These are phyloP conservation scores for Physocladia obscura DNA, from an alignment of 192 early-diverging fungal species.

Conservation along the genomic window DNA sequence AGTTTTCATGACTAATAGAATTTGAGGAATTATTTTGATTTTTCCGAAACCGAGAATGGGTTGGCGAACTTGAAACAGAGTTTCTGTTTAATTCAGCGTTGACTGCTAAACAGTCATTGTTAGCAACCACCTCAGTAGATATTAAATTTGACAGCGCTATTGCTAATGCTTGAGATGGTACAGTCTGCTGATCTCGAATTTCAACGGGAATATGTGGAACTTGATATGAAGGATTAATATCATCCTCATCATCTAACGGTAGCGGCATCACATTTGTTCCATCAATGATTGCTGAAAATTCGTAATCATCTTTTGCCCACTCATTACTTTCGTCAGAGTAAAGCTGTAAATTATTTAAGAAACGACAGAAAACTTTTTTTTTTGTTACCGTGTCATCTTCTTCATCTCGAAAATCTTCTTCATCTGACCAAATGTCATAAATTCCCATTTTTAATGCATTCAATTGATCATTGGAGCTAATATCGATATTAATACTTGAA, in stretches of 20 bases:
- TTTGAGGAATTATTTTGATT: neutral
- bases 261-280: conserved; percentile 21
- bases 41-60: neutral
- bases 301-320: conserved; percentile 17
- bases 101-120: too few relatives aligned
- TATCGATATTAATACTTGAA: conserved; percentile 1
- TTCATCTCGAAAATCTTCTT: conserved; percentile 3
- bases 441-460: neutral
- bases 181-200: too few relatives aligned
- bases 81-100: too few relatives aligned
- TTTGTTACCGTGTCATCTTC: conserved; percentile 7
- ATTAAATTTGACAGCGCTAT: neutral
- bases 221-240: too few relatives aligned
- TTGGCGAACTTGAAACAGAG: too few relatives aligned
- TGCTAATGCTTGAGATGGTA: neutral
- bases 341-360: neutral
- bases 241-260: conserved; percentile 15
- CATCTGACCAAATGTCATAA: conserved; percentile 18
- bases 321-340: conserved; percentile 20
- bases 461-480: neutral
- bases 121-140: too few relatives aligned
- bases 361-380: neutral
- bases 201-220: too few relatives aligned
- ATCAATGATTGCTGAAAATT: conserved; percentile 18
- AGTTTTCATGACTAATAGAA: too few relatives aligned